Base-by-base conservation (phyloP, 139 green algal species). In the Desmodesmus armatus region DNA sequence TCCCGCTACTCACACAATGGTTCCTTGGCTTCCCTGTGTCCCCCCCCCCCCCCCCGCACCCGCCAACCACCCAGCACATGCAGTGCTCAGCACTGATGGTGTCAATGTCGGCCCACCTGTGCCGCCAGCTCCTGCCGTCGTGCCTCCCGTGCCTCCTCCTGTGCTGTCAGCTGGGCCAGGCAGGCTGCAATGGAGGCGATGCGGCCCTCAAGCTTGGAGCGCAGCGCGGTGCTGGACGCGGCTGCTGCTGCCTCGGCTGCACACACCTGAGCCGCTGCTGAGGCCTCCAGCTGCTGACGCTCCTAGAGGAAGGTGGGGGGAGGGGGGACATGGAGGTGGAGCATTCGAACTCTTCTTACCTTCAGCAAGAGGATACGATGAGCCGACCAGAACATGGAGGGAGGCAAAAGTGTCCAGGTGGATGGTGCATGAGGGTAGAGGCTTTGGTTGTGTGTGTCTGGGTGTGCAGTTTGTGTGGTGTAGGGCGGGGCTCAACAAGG, bases 71-170 rank as follows among this genome's bases (percentile, higher is more conserved):
- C 51, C 19, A 19, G 51, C 51, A 17, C 0, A 27, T 62, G 51
- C 51, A 62, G 51, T 19, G 21, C 19, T 27, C 1, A 2, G 21
- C 51, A 62, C 17, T 19, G 19, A 62, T 17, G 23, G 62, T n/a
- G 29, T 19, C 62, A 40, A 23, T 5, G 7, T 29, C 3, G 3
- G 11, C 66, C 49, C 60, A 85, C 72, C 90, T 93, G 89, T 39
- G 80, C 62, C 21, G 51, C 53, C 31, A 91, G 79, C 81, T 89
- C 85, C 44, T 67, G 72, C 29, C 85, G 51, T 40, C 77, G 65
- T 27, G 41, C 25, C 31, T 91, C 88, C 29, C 62, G 55, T 2
- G 58, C n/a, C 35, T 79, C 77, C 17, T 87, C 88, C 51, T 89
- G 69, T 3, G 80, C 40, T 23, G 69, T 25, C n/a, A 89, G 74